Percentiles rank a stretch among this genome's conserved stretches.
Evolutionary conservation across 1,284 basidiomycete species (phyloP).

Genomic region (Ceratobasidium sp.): DNA sequence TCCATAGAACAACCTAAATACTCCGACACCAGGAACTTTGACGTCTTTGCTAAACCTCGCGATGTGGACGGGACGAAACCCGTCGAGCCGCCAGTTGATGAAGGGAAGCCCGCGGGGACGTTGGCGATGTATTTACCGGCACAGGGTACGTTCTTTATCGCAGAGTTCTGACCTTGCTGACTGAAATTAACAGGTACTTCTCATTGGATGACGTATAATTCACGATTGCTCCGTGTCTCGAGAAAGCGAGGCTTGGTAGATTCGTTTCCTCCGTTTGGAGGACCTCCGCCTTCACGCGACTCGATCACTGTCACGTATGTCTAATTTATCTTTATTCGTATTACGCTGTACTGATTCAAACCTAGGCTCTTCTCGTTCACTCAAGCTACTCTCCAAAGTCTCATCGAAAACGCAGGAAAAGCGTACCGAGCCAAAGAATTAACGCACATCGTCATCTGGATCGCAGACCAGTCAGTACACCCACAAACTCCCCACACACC

Average conservation of each 20-base stretch:
- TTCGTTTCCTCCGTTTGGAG: background rate
- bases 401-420: constrained; percentile 63
- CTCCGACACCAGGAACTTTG: constrained; percentile 12
- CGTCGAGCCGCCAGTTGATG: background rate
- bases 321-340: background rate
- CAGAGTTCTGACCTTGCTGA: background rate
- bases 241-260: background rate
- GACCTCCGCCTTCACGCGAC: too few species aligned
- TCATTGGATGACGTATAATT: constrained; percentile 10
- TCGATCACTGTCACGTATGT: constrained; percentile 21
- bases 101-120: background rate
- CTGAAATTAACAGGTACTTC: background rate
- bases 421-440: constrained; percentile 62
- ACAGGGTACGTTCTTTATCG: constrained; percentile 5
- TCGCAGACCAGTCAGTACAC: constrained; percentile 35
- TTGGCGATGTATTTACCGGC: constrained; percentile 19
- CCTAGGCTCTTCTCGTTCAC: constrained; percentile 65
- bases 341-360: background rate
- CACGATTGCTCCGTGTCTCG: background rate
- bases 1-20: constrained; percentile 27
- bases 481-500: too few species aligned
- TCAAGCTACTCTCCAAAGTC: constrained; percentile 60
- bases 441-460: constrained; percentile 64
- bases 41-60: constrained; percentile 28
- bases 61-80: background rate